A percentile compares a stretch with the other conserved stretches of the same genome.
phyloP scores from a whole-genome alignment of 495 filamentous ascomycete species.

The Penicillium ochrochloron region DNA sequence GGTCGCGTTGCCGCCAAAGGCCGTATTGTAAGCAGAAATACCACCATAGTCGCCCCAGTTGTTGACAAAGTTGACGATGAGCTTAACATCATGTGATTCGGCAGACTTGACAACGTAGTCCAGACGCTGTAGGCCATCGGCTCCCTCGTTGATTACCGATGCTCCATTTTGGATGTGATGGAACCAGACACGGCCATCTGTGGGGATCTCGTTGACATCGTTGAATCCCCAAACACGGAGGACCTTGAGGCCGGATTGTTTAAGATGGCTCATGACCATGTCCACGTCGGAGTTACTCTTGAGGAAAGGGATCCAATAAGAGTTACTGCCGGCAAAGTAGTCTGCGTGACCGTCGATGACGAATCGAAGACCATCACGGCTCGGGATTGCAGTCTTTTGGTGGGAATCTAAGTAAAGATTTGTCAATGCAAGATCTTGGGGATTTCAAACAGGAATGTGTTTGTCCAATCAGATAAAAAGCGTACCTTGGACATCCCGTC shows the following conservation, averaged over 20 bases:
- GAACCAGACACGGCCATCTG: slow-evolving; percentile 4
- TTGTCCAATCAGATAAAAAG: neutral
- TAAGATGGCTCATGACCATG: slow-evolving; percentile 5
- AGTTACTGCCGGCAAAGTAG: slow-evolving; percentile 8
- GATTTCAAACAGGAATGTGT: neutral
- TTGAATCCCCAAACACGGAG: slow-evolving; percentile 7
- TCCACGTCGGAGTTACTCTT: slow-evolving; percentile 9
- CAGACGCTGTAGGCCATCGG: slow-evolving; percentile 6
- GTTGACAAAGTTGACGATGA: slow-evolving; percentile 12
- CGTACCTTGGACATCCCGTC: neutral
- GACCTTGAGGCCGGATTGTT: slow-evolving; percentile 6
- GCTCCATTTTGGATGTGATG: slow-evolving; percentile 2
- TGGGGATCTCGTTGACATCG: slow-evolving; percentile 7
- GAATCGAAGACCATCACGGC: slow-evolving; percentile 6
- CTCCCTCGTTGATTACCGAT: neutral
- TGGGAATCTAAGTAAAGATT: neutral
- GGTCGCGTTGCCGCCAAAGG: slow-evolving; percentile 4
- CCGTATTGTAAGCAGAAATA: slow-evolving; percentile 5
- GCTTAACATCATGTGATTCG: neutral
- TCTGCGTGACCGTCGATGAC: slow-evolving; percentile 3
- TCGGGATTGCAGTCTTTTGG: neutral
- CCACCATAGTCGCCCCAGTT: slow-evolving; percentile 6
- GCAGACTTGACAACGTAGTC: slow-evolving; percentile 8
- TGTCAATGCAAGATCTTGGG: neutral
- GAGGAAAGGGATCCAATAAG: slow-evolving; percentile 9